Conservation (phyloP, 371 early-diverging fungal genomes). For the Rhizopus stolonifer region DNA sequence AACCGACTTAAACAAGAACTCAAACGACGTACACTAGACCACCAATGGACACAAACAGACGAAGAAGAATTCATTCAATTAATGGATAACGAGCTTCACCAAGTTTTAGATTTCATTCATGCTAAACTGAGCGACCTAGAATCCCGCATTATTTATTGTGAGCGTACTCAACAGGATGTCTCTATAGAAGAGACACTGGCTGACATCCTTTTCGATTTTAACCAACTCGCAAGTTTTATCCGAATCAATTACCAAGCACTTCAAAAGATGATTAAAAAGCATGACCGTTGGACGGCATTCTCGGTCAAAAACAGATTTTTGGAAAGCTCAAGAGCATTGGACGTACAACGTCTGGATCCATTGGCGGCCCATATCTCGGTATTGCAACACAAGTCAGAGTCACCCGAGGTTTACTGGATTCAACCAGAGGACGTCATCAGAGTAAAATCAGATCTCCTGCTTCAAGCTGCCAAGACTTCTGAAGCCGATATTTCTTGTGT, state of each 20-base stretch:
- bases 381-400: constrained; percentile 25
- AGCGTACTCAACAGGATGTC: constrained; percentile 28
- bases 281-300: constrained; percentile 59
- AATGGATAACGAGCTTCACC: constrained; percentile 82
- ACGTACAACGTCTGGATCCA: constrained; percentile 31
- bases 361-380: constrained; percentile 27
- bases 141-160: constrained; percentile 75
- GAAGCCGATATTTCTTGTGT: constrained; percentile 28
- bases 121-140: constrained; percentile 80
- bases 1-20: constrained; percentile 74
- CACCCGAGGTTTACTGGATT: constrained; percentile 83
- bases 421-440: constrained; percentile 96
- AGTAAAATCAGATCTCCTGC: constrained; percentile 86
- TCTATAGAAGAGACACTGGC: constrained; percentile 38
- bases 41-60: constrained; percentile 58
- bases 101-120: constrained; percentile 54
- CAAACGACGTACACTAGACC: constrained; percentile 51
- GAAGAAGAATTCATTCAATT: constrained; percentile 79
- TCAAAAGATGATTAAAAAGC: constrained; percentile 93
- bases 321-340: constrained; percentile 19
- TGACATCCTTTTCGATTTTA: constrained; percentile 63
- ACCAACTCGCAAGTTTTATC: constrained; percentile 86
- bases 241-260: constrained; percentile 93
- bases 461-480: constrained; percentile 37
- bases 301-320: constrained; percentile 22